Evolutionary conservation across 108 stramenopile genomes (phyloP).

Genomic region (Chaetoceros muelleri): DNA sequence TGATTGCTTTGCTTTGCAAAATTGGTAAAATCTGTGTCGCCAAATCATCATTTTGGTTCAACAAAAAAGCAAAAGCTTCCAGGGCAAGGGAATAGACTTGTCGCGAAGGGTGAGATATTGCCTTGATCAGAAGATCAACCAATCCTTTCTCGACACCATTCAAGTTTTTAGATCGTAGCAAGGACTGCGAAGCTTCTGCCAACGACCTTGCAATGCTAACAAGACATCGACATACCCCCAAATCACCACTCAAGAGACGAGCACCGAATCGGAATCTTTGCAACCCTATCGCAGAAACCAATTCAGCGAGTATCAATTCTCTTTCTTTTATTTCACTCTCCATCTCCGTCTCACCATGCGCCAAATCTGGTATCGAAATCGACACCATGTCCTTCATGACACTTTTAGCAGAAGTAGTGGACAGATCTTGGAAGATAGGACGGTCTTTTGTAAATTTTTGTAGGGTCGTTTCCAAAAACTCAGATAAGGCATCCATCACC

Average conservation of each 20-base stretch:
- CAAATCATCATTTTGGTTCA: constrained; percentile 25
- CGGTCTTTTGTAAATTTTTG: constrained; percentile 13
- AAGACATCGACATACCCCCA: constrained; percentile 34
- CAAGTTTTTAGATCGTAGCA: constrained; percentile 10
- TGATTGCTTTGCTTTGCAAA: constrained; percentile 63
- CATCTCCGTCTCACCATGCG: constrained; percentile 13
- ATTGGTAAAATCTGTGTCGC: constrained; percentile 45
- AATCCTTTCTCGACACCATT: constrained; percentile 30
- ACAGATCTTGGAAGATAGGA: constrained; percentile 11
- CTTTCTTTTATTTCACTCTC: constrained; percentile 42
- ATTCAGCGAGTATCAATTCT: constrained; percentile 36
- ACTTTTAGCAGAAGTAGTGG: constrained; percentile 16
- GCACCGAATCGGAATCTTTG: constrained; percentile 66
- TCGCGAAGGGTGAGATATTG: constrained; percentile 47
- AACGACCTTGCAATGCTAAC: constrained; percentile 30
- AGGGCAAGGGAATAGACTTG: constrained; percentile 48
- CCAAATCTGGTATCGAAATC: constrained; percentile 3
- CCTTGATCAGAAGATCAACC: constrained; percentile 50
- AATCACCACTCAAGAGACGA: constrained; percentile 31
- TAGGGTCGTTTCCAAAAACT: constrained; percentile 46
- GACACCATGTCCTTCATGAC: constrained; percentile 8
- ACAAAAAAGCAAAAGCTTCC: constrained; percentile 27
- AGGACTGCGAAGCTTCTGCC: constrained; percentile 18
- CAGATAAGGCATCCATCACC: constrained; percentile 59
- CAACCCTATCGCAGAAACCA: constrained; percentile 49